Evolutionary conservation across 306 rosid species (phyloP).

Genomic region (Cicer pinnatifidum): DNA sequence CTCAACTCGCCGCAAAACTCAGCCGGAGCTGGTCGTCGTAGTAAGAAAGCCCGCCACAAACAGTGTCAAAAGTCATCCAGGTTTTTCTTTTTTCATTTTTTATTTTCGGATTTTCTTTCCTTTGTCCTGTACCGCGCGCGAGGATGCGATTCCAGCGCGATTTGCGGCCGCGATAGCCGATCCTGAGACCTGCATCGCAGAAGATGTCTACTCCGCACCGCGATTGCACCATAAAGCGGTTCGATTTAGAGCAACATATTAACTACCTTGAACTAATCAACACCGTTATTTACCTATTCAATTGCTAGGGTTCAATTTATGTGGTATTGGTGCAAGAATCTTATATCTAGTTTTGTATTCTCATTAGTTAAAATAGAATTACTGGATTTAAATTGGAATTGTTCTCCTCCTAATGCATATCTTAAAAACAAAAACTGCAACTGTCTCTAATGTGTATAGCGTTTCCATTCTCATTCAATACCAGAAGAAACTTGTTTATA

Average conservation of each 20-base stretch:
- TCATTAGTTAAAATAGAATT: not conserved
- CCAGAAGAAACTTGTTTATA: slow-evolving; percentile 1
- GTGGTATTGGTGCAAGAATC: no score
- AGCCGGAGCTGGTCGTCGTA: not conserved
- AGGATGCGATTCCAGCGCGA: not conserved
- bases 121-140: not conserved
- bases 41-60: not conserved
- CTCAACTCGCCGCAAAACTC: not conserved
- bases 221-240: no score
- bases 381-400: not conserved
- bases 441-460: not conserved
- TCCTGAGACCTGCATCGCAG: not conserved
- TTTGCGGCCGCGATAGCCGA: not conserved
- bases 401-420: no score
- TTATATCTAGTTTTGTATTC: not conserved
- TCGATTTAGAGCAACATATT: no score
- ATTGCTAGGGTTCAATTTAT: no score
- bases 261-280: no score
- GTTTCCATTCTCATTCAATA: slow-evolving; percentile 20
- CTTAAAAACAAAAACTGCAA: not conserved
- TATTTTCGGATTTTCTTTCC: not conserved
- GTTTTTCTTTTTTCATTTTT: not conserved
- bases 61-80: not conserved
- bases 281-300: no score
- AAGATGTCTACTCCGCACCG: no score